Evolutionary conservation across 495 filamentous ascomycete species (phyloP), one percentile per base, ranked within the genome.

Genomic region (Friedmanniomyces simplex): DNA sequence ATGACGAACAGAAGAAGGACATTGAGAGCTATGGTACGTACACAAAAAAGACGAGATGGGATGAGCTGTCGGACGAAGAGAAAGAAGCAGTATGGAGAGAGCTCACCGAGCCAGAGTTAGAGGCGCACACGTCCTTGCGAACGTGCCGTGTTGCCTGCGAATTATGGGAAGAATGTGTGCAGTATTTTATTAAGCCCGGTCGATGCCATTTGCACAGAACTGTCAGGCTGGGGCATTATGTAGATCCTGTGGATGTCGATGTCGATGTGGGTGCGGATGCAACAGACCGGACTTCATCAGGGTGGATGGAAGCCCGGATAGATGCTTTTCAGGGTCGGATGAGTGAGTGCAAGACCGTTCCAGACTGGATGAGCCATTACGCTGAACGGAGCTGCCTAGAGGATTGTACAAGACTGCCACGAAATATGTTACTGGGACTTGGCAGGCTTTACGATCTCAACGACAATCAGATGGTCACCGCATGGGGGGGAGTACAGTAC

Each of bases 141-240:
- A 8, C 36, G 20, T 36, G 50, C 22, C 50, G 50, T n/a, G 50
- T 18, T 13, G 50, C 50, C 26, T 53, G 50, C 50, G 50, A 53
- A 25, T 5, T 36, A 13, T 53, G 36, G 30, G 32, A 53, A 16
- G 50, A 53, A 41, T 53, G 50, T 25, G 26, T 53, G 50, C 50
- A 53, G 32, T 53, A 34, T 28, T 55, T 20, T 18, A 3, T 18
- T 30, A 32, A 32, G 28, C 28, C 28, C 22, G 52, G 37, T 18
- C 32, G 52, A 20, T 54, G 52, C 52, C 52, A 55, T 32, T 32
- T 55, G 52, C 52, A 55, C 39, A 21, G 52, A 32, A 42, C 5
- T 26, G 20, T 55, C 41, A 22, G 52, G 26, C 52, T 55, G 52
- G 52, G 52, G 3, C 36, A 46, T 28, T 55, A 55, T n/a, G 16